Base-by-base conservation (phyloP, 169 alveolate genomes). In the Eimeria sp. region DNA sequence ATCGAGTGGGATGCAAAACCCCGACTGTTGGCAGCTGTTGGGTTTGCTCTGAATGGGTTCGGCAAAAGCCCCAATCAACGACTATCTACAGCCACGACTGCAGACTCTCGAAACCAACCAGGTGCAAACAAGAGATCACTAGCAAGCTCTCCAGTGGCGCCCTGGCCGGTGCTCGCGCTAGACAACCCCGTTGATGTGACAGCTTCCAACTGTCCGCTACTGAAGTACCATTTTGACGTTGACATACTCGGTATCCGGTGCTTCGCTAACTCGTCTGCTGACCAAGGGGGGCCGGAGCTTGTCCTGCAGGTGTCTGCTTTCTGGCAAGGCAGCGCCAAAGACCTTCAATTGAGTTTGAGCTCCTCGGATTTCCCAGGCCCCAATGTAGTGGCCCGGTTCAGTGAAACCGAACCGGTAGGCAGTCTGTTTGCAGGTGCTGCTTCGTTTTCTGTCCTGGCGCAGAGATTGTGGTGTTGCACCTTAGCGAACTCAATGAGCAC, bases 21-120 rank as follows among this genome's bases (percentile, higher is more conserved):
- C 14, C 83, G 92, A 34, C 90, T 92, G 45, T 63, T 92, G 43
- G 95, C 95, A 22, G 80, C 95, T 27, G 92, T 92, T n/a, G 95
- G 95, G 34, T 90, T 90, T 34, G 49, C 95, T 65, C 9, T 57
- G 63, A 20, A 47, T 30, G 78, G 87, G 45, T 6, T 6, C 18
- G 45, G 40, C 65, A 47, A 43, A 7, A 25, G n/a, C 40, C 25
- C 87, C 27, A 76, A 76, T 22, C 63, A 47, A 34, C 80, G 51
- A 10, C 47, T 13, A 30, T 11, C n/a, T 34, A 27, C 80, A 34
- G 45, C 87, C 25, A 76, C 61, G 22, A 16, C 61, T 5, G 45
- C 87, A 20, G 65, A 70, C 13, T 34, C 7, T 34, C 80, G 80
- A 70, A 45, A 7, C 13, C 43, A 43, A 45, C 27, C 65, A 20